These are phyloP conservation scores for Calonectria crousiana DNA, from an alignment of 2,329 filamentous ascomycete species.

Conservation along the genomic window DNA sequence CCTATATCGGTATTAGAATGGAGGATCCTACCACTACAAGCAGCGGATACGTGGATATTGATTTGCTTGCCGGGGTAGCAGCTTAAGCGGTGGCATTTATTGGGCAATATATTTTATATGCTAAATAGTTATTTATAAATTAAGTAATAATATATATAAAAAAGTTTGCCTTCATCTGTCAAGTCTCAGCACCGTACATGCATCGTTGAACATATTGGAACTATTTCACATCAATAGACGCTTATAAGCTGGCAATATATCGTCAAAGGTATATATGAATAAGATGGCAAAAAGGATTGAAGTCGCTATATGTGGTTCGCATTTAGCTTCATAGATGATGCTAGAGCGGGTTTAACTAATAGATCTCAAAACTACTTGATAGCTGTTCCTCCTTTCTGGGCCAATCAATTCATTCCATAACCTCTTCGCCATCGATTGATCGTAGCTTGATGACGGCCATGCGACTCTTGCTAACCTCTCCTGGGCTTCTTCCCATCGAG, in stretches of 20 bases:
- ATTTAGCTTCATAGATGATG: not conserved
- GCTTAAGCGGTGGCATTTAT: not conserved
- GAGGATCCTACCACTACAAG: not conserved
- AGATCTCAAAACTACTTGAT: not conserved
- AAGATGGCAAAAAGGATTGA: not conserved
- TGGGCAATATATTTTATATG: not conserved
- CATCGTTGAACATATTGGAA: no score
- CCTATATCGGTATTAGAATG: not conserved
- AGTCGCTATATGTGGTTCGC: not conserved
- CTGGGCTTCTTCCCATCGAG: not conserved
- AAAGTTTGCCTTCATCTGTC: not conserved
- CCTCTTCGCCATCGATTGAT: not conserved
- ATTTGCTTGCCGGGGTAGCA: not conserved
- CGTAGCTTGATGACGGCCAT: not conserved
- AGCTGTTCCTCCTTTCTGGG: not conserved
- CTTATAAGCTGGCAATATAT: no score
- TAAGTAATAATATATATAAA: not conserved
- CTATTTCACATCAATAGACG: no score
- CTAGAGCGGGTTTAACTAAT: not conserved
- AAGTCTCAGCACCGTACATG: no score
- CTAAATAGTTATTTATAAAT: not conserved
- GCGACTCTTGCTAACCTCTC: not conserved
- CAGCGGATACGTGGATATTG: not conserved
- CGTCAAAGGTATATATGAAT: no score
- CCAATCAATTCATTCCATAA: not conserved